These are phyloP conservation scores for Mycena chlorophos DNA, from an alignment of 768 basidiomycete species.

Conservation along the genomic window DNA sequence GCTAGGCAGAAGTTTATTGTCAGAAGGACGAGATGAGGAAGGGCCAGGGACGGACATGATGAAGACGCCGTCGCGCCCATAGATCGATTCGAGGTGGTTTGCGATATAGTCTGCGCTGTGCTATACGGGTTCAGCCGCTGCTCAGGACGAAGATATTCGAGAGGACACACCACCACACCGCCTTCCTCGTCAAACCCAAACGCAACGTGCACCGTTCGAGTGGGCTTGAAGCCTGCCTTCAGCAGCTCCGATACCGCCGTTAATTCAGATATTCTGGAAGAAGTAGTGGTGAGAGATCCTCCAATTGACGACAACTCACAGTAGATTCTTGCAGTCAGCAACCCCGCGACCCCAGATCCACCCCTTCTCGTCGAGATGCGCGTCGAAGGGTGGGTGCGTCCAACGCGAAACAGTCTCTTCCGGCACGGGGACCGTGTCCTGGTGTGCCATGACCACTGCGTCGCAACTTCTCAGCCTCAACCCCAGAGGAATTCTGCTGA, in stretches of 20 bases:
- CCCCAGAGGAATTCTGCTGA: conserved; percentile 28
- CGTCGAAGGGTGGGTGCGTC: conserved; percentile 51
- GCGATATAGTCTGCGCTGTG: conserved; percentile 12
- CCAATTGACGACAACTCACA: not conserved
- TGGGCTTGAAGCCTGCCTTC: conserved; percentile 8
- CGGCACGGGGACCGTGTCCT: conserved; percentile 55
- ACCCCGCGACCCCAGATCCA: conserved; percentile 54
- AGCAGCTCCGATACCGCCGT: conserved; percentile 13
- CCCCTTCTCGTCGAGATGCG: conserved; percentile 37
- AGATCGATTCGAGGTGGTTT: not conserved
- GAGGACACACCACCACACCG: conserved; percentile 14
- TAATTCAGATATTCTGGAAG: conserved; percentile 1
- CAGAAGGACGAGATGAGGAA: not conserved
- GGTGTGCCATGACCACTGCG: conserved; percentile 4
- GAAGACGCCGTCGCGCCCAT: conserved; percentile 5
- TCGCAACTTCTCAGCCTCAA: conserved; percentile 14
- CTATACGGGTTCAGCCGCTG: not conserved
- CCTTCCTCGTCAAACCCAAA: conserved; percentile 56
- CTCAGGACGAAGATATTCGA: conserved; percentile 31
- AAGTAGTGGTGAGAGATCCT: too few species aligned
- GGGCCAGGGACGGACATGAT: conserved; percentile 8
- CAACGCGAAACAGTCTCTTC: conserved; percentile 42
- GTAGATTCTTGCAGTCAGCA: conserved; percentile 31
- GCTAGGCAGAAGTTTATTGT: not conserved
- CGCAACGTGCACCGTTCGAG: conserved; percentile 6